Conservation (phyloP, 176 grass and related monocot species). For the Miscanthus lutarioriparius region DNA sequence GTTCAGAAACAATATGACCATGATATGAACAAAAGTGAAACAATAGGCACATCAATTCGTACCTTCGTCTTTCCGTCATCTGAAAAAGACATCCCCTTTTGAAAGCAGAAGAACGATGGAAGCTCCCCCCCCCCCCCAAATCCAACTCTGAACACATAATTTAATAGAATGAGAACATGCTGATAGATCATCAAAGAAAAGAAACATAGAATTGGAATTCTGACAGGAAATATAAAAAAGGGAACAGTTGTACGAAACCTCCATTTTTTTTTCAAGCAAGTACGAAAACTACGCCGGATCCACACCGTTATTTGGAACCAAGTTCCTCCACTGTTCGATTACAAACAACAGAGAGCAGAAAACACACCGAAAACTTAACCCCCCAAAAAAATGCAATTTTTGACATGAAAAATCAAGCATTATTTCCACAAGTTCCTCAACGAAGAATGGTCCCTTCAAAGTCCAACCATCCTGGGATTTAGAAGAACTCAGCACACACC, state of each 20-base stretch:
- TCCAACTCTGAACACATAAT: constrained; percentile 19
- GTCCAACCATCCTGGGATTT: neutral
- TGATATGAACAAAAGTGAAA: neutral
- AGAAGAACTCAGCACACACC: neutral
- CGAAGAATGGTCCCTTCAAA: neutral
- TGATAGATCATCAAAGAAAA: constrained; percentile 8
- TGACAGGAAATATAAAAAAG: neutral
- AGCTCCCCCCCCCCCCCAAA: neutral
- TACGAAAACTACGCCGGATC: constrained; percentile 12
- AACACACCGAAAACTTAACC: neutral
- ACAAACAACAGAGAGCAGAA: neutral
- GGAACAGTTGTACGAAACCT: neutral
- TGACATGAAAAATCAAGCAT: neutral
- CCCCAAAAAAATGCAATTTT: neutral
- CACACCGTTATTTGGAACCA: neutral
- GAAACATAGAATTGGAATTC: neutral
- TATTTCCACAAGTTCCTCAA: neutral
- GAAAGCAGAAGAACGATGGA: neutral
- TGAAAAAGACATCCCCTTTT: constrained; percentile 47
- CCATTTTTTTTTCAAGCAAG: neutral
- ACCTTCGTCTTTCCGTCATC: constrained; percentile 76
- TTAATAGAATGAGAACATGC: neutral
- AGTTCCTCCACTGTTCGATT: neutral
- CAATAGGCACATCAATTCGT: constrained; percentile 19
- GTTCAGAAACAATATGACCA: neutral